Percentiles rank a stretch among this genome's conserved stretches.
Evolutionary conservation across 164 flowering plant genomes (phyloP).

Genomic region (grape (Vitis vinifera)): DNA sequence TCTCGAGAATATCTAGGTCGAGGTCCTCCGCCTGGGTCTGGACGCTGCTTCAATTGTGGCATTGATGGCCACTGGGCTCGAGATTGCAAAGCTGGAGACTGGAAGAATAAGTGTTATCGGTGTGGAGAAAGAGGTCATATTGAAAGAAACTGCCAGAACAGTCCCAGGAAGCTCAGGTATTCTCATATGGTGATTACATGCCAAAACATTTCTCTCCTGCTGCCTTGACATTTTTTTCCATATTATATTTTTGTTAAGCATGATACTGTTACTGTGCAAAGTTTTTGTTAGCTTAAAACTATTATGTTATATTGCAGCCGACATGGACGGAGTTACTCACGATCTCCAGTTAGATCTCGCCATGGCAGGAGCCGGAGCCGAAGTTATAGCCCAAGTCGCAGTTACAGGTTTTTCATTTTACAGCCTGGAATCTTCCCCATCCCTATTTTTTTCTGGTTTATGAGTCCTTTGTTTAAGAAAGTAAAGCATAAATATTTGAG

Average conservation of each 20-base stretch:
- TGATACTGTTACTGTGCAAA: neutral
- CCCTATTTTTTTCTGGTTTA: no score
- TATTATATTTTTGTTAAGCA: neutral
- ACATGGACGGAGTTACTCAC: conserved; percentile 58
- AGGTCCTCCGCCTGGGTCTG: conserved; percentile 96
- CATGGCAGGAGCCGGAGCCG: conserved; percentile 62
- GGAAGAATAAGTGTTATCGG: conserved; percentile 97
- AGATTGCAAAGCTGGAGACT: conserved; percentile 97
- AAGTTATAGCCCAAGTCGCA: conserved; percentile 71
- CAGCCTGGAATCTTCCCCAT: neutral
- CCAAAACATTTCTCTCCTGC: no score
- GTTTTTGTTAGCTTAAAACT: no score
- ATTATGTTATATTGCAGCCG: conserved; percentile 14
- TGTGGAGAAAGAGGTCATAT: conserved; percentile 94
- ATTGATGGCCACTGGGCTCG: conserved; percentile 99
- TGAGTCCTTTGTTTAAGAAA: no score
- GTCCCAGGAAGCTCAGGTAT: conserved; percentile 80
- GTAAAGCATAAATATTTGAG: no score
- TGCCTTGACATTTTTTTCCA: no score
- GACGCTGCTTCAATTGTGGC: conserved; percentile 97
- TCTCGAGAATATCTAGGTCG: conserved; percentile 68
- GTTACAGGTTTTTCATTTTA: conserved; percentile 53
- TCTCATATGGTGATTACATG: neutral
- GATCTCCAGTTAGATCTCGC: conserved; percentile 64
- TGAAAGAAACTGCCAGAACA: conserved; percentile 86